Conservation (phyloP, 345 rosid species). For the Lepidium aucheri region DNA sequence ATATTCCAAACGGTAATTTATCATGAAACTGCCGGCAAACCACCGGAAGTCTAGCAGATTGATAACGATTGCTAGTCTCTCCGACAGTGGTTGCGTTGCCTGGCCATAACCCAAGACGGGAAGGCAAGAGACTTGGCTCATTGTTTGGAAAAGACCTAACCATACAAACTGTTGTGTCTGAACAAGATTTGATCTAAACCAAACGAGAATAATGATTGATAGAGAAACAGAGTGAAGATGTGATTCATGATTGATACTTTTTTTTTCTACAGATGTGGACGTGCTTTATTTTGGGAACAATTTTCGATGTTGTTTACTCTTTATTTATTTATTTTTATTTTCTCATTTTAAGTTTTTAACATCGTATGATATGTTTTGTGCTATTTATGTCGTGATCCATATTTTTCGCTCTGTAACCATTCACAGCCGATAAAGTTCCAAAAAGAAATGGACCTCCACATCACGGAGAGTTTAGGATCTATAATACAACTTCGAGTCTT, state of each 20-base stretch:
- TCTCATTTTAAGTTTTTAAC: neutral
- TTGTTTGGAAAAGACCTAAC: constrained; percentile 24
- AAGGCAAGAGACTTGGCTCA: neutral
- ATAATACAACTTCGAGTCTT: too few species aligned
- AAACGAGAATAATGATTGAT: neutral
- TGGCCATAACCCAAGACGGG: constrained; percentile 17
- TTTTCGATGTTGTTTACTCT: neutral
- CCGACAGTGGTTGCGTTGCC: neutral
- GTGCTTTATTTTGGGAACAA: constrained; percentile 19
- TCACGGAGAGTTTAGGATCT: too few species aligned
- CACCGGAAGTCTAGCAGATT: constrained; percentile 6
- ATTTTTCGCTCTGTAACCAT: neutral
- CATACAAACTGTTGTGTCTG: constrained; percentile 9
- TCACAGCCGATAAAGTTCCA: too few species aligned
- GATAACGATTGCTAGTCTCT: neutral
- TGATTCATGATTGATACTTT: constrained; percentile 13
- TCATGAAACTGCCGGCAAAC: constrained; percentile 24
- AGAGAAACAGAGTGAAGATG: neutral
- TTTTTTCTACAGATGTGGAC: constrained; percentile 8
- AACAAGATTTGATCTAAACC: neutral
- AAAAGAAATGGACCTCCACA: too few species aligned
- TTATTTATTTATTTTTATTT: neutral
- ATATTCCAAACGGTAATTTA: constrained; percentile 30
- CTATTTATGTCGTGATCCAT: neutral
- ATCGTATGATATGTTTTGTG: neutral